Conservation (phyloP, 2,329 filamentous ascomycete genomes). For the Colletotrichum lupini region DNA sequence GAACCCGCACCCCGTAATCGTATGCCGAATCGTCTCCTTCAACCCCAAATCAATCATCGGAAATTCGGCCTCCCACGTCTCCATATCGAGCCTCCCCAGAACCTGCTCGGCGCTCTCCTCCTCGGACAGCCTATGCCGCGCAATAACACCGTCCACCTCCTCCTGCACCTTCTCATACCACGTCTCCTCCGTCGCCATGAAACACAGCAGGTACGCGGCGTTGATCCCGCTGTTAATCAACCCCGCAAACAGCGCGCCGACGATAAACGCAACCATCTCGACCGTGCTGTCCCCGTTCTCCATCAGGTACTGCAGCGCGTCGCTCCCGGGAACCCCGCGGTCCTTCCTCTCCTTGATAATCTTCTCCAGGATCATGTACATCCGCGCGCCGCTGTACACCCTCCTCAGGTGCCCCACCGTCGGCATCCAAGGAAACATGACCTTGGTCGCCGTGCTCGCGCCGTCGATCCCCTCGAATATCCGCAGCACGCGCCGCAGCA, state of each 20-base stretch:
- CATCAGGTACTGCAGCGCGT: slow-evolving; percentile 64
- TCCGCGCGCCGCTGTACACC: slow-evolving; percentile 54
- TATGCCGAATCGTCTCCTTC: slow-evolving; percentile 64
- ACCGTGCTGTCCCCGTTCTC: slow-evolving; percentile 59
- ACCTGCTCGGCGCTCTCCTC: slow-evolving; percentile 47
- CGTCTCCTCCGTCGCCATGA: slow-evolving; percentile 57
- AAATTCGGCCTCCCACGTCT: slow-evolving; percentile 67
- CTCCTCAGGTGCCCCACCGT: slow-evolving; percentile 55
- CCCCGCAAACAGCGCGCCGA: slow-evolving; percentile 67
- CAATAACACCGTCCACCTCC: slow-evolving; percentile 59
- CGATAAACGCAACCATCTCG: slow-evolving; percentile 59
- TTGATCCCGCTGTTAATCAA: slow-evolving; percentile 68
- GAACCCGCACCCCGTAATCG: slow-evolving; percentile 58
- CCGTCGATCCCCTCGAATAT: slow-evolving; percentile 60
- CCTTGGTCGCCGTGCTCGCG: slow-evolving; percentile 51
- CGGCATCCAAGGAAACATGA: slow-evolving; percentile 66
- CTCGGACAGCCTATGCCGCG: slow-evolving; percentile 50
- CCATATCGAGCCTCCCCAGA: slow-evolving; percentile 57
- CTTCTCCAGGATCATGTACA: slow-evolving; percentile 60
- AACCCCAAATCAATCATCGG: slow-evolving; percentile 62
- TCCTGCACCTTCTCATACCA: slow-evolving; percentile 57
- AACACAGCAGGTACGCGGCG: slow-evolving; percentile 62
- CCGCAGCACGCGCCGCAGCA: slow-evolving; percentile 54
- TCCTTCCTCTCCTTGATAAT: slow-evolving; percentile 58
- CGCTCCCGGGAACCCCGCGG: slow-evolving; percentile 54